Evolutionary conservation across 805 yeast species (phyloP), one percentile per base, ranked within the genome.

Genomic region (Metschnikowia gruessii): DNA sequence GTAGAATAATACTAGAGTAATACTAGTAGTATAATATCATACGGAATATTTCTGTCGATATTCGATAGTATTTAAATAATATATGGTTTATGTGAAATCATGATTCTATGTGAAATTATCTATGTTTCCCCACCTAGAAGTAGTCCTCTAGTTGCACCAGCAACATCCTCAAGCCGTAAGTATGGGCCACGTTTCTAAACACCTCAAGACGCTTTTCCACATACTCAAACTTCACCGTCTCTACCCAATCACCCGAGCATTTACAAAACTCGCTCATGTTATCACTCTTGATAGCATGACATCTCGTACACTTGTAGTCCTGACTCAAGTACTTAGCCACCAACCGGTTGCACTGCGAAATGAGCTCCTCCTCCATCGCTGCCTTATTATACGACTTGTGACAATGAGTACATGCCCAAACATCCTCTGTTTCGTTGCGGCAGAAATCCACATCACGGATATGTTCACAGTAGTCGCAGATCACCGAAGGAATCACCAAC

Each of bases 241-340:
- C 83, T 3, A 64, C 70, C 96, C 96, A 90, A 13, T 66, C 62
- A 8, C 99, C 99, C 0, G 99, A 92, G 62, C 99, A 94, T 17
- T 78, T 66, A 65, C 99, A 95, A 62, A 81, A 81, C 26, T 72
- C 72, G 28, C 89, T 77, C 77, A 94, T 73, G 51, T 84, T 83
- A 55, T 80, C 83, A 30, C 78, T 81, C 56, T 81, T 80, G 46
- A 88, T 70, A 46, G 72, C 78, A 21, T 79, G 75, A 65, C 99
- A 94, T 60, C 87, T 89, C 15, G 69, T 60, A 64, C 99, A 94
- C 55, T 77, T 79, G 56, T 86, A 70, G 64, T 92, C 98, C 65
- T 94, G 99, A 18, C 77, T 70, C 61, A 80, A 80, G 64, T 77
- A 94, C 43, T 72, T 67, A n/a, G 83, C 74, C 1, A 87, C 49